phyloP scores from a whole-genome alignment of 192 early-diverging fungal genomes.

The Chytriomyces sp. region DNA sequence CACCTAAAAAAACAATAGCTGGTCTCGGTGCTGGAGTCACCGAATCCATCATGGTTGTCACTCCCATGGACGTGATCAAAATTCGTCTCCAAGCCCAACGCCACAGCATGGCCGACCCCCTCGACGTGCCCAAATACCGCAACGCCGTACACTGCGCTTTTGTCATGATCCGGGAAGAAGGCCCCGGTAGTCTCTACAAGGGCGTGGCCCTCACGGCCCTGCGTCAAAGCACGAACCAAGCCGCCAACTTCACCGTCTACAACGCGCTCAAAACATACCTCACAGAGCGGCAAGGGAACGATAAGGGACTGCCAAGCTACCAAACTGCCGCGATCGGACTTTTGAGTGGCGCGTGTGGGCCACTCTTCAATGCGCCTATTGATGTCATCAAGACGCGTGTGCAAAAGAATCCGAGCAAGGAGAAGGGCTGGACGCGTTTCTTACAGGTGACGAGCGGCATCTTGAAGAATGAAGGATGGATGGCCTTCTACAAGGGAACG shows the following conservation, averaged over 20 bases:
- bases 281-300: constrained; percentile 63
- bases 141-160: constrained; percentile 90
- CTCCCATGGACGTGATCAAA: constrained; percentile 99
- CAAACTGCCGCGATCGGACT: constrained; percentile 89
- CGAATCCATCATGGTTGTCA: constrained; percentile 92
- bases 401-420: constrained; percentile 75
- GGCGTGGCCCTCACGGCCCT: constrained; percentile 92
- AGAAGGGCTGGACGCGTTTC: constrained; percentile 80
- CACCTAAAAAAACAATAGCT: constrained; percentile 67
- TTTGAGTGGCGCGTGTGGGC: constrained; percentile 77
- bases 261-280: constrained; percentile 86
- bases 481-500: constrained; percentile 94
- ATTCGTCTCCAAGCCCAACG: constrained; percentile 96
- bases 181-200: constrained; percentile 84
- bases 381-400: constrained; percentile 99
- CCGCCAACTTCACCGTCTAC: constrained; percentile 98
- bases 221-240: constrained; percentile 96
- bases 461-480: constrained; percentile 83
- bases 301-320: constrained; percentile 77
- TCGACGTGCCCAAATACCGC: constrained; percentile 95
- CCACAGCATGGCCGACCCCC: constrained; percentile 93
- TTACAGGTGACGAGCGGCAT: constrained; percentile 76
- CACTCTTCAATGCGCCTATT: constrained; percentile 93
- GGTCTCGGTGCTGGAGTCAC: constrained; percentile 91
- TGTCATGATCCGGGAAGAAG: constrained; percentile 92